Evolutionary conservation across 345 rosid genomes (phyloP).

Genomic region (Eucalyptus viminalis): DNA sequence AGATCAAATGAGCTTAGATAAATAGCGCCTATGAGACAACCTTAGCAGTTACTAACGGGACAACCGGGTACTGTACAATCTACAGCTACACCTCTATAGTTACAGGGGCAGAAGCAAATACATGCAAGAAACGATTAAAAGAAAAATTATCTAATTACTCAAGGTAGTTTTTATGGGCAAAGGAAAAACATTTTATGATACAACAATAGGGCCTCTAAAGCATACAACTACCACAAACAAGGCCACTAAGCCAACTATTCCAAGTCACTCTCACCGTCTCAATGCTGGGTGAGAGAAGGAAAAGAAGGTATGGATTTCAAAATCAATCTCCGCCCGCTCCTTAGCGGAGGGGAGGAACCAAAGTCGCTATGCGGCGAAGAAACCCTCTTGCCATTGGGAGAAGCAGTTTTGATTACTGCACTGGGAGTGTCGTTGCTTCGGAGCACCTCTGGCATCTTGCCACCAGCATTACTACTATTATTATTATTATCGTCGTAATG

Average conservation of each 20-base stretch:
- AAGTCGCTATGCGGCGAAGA: slow-evolving; percentile 56
- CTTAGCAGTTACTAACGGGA: not conserved
- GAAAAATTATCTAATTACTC: not conserved
- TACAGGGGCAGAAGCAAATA: not conserved
- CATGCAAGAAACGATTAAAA: not conserved
- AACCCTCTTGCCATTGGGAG: slow-evolving; percentile 93
- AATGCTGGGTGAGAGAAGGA: slow-evolving; percentile 85
- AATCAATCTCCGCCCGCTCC: slow-evolving; percentile 75
- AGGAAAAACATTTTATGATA: not conserved
- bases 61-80: not conserved
- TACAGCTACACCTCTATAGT: not conserved
- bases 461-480: not conserved
- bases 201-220: not conserved
- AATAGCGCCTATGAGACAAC: not conserved
- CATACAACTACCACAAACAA: not conserved
- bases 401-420: slow-evolving; percentile 35
- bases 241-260: not conserved
- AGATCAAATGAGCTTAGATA: not conserved
- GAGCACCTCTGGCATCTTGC: slow-evolving; percentile 56
- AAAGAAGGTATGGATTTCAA: slow-evolving; percentile 84
- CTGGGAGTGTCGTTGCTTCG: slow-evolving; percentile 22
- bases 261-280: slow-evolving; percentile 6
- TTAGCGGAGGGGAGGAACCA: slow-evolving; percentile 40
- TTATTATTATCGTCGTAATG: not conserved
- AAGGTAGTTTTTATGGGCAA: not conserved